These are phyloP conservation scores for Rhynchospora tenuis DNA, from an alignment of 176 grass and related monocot species.

Conservation along the genomic window DNA sequence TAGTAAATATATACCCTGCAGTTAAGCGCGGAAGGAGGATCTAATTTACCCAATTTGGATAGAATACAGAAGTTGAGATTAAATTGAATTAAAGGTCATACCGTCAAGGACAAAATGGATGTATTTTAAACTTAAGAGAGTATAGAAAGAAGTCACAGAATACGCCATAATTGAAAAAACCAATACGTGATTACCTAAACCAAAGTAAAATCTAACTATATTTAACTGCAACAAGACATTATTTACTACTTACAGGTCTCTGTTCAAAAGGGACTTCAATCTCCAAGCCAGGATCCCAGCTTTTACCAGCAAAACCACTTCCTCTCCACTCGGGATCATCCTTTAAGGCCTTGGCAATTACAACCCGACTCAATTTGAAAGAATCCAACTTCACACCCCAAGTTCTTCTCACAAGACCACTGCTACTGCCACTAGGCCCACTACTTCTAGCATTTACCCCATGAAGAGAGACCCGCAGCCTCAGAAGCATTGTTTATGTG, in stretches of 20 bases:
- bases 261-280: slow-evolving; percentile 88
- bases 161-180: neutral
- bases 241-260: slow-evolving; percentile 49
- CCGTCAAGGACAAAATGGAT: neutral
- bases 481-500: slow-evolving; percentile 45
- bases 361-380: slow-evolving; percentile 10
- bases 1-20: too few relatives aligned
- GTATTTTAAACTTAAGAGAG: neutral
- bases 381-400: slow-evolving; percentile 5
- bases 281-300: slow-evolving; percentile 90
- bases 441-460: slow-evolving; percentile 15
- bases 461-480: slow-evolving; percentile 41
- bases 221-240: neutral
- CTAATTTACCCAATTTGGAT: neutral
- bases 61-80: neutral
- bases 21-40: too few relatives aligned
- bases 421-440: neutral
- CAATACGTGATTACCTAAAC: neutral
- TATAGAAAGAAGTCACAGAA: neutral
- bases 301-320: slow-evolving; percentile 48
- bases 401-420: neutral
- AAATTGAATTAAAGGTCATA: neutral
- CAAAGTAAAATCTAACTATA: neutral
- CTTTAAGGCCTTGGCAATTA: slow-evolving; percentile 49
- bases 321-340: slow-evolving; percentile 60